Evolutionary conservation across 2,329 filamentous ascomycete genomes (phyloP).

Genomic region (Exutisphaerella laricina): DNA sequence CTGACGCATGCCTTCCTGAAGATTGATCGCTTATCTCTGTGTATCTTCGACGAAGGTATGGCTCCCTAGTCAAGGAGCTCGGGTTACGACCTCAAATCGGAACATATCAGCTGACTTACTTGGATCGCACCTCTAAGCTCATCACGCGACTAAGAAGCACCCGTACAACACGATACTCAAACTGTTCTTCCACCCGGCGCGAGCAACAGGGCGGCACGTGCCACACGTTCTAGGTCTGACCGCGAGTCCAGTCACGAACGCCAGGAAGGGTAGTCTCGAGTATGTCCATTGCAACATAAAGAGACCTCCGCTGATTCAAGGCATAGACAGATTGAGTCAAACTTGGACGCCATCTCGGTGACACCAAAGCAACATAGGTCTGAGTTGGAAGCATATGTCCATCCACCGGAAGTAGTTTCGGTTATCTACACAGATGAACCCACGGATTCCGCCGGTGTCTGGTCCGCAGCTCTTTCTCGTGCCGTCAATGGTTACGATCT

Average conservation of each 20-base stretch:
- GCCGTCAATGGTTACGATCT: slow-evolving; percentile 29
- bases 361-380: slow-evolving; percentile 63
- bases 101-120: not conserved
- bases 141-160: slow-evolving; percentile 63
- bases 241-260: slow-evolving; percentile 68
- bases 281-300: slow-evolving; percentile 25
- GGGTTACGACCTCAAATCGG: too few relatives aligned
- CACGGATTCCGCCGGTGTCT: slow-evolving; percentile 10
- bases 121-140: slow-evolving; percentile 52
- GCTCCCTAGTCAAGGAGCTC: not conserved
- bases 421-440: slow-evolving; percentile 29
- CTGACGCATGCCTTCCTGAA: slow-evolving; percentile 67
- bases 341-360: slow-evolving; percentile 63
- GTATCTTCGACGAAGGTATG: slow-evolving; percentile 79
- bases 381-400: slow-evolving; percentile 63
- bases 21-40: slow-evolving; percentile 57
- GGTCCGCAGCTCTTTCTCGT: slow-evolving; percentile 15
- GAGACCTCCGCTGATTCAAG: slow-evolving; percentile 9
- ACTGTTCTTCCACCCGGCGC: slow-evolving; percentile 57
- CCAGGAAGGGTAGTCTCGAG: slow-evolving; percentile 51
- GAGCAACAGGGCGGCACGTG: slow-evolving; percentile 33
- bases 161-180: slow-evolving; percentile 67
- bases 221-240: slow-evolving; percentile 74
- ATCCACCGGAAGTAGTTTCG: slow-evolving; percentile 55
- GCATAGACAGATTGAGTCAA: slow-evolving; percentile 57